A percentile compares a stretch with the other conserved stretches of the same genome.
These are phyloP conservation scores for Heterobasidion irregulare DNA, from an alignment of 1,284 basidiomycete genomes.

Conservation along the genomic window DNA sequence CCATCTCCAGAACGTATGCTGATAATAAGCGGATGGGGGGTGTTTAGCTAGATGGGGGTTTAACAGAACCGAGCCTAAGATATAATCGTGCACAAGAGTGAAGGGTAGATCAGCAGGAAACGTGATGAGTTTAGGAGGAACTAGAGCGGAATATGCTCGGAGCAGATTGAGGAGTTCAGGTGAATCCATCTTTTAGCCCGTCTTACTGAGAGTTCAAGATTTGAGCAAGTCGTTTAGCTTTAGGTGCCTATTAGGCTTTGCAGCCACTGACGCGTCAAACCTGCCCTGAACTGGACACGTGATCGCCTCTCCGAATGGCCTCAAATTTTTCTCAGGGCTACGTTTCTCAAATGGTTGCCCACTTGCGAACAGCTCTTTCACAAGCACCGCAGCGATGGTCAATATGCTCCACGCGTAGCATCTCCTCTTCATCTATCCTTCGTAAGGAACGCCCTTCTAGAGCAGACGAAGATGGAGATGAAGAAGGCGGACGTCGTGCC, in stretches of 20 bases:
- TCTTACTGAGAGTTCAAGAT: not conserved
- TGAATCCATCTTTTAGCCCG: not conserved
- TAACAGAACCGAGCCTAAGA: conserved; percentile 42
- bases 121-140: conserved; percentile 29
- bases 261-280: conserved; percentile 5
- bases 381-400: conserved; percentile 11
- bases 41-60: conserved; percentile 44
- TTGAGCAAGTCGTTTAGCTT: not conserved
- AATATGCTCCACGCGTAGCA: conserved; percentile 4
- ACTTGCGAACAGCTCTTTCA: conserved; percentile 19
- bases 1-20: conserved; percentile 66
- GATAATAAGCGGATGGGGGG: conserved; percentile 55
- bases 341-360: conserved; percentile 20
- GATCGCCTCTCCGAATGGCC: conserved; percentile 9
- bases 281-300: conserved; percentile 21
- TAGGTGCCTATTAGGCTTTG: not conserved
- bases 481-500: not conserved
- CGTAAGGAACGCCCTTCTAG: not conserved
- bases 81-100: conserved; percentile 37
- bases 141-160: conserved; percentile 46
- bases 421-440: conserved; percentile 12
- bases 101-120: conserved; percentile 29
- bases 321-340: conserved; percentile 17
- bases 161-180: conserved; percentile 33
- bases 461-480: conserved; percentile 2